These are phyloP conservation scores for Yamadazyma olivae DNA, from an alignment of 805 yeast genomes.

Conservation along the genomic window DNA sequence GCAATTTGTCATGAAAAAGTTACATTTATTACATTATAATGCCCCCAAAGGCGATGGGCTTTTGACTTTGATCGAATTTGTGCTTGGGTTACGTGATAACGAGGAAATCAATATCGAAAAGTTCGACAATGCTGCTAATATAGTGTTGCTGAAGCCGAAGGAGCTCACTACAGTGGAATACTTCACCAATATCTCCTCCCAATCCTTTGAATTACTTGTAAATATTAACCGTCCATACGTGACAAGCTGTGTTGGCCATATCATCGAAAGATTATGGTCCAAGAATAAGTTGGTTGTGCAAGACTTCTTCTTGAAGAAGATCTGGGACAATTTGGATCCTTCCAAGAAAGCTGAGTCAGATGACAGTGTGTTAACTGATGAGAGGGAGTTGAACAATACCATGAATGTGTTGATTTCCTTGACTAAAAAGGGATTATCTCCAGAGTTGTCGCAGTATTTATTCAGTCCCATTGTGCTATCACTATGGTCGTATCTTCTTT, in stretches of 20 bases:
- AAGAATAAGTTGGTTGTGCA: conserved; percentile 47
- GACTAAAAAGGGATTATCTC: conserved; percentile 36
- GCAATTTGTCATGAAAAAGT: conserved; percentile 41
- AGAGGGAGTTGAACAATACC: conserved; percentile 54
- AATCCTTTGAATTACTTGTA: conserved; percentile 57
- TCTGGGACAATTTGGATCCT: conserved; percentile 49
- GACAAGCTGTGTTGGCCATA: conserved; percentile 52
- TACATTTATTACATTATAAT: conserved; percentile 53
- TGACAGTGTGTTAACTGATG: conserved; percentile 35
- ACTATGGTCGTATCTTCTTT: conserved; percentile 46
- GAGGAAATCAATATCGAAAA: conserved; percentile 67
- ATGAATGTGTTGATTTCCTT: conserved; percentile 66
- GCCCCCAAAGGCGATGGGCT: conserved; percentile 65
- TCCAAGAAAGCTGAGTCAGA: conserved; percentile 1
- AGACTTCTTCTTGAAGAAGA: conserved; percentile 55
- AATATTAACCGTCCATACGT: conserved; percentile 60
- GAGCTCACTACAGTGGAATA: conserved; percentile 46
- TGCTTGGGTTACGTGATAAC: conserved; percentile 71
- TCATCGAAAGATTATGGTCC: conserved; percentile 49
- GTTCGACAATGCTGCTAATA: conserved; percentile 62
- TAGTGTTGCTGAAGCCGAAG: conserved; percentile 63
- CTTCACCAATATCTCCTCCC: conserved; percentile 57
- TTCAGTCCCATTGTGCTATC: conserved; percentile 30
- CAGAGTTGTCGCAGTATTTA: conserved; percentile 20
- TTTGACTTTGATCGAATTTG: conserved; percentile 67